Evolutionary conservation across 768 basidiomycete genomes (phyloP), one percentile per base, ranked within the genome.

Genomic region (Hygrophorus russula): DNA sequence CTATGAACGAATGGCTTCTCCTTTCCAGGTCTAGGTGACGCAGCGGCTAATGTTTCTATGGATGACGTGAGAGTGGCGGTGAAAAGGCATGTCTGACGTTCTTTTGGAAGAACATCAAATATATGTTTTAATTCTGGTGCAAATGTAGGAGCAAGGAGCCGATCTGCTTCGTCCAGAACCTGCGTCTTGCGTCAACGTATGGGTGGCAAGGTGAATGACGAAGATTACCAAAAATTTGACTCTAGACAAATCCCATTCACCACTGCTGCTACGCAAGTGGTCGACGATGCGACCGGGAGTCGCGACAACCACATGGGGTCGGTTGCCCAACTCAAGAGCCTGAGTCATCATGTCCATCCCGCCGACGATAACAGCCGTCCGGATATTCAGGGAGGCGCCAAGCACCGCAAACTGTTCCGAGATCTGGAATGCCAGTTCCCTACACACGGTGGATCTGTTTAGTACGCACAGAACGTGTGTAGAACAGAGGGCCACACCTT

Each of bases 321-420:
- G 75, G 49, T 80, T 76, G 2, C 73, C 70, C 11, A 99, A 75
- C 54, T 93, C 91, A 13, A 88, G 67, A 0, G 94, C 89, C 58
- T 99, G 96, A 1, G 78, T 59, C 70, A 96, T 90, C 82, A 94
- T 94, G 54, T 99, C 96, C 90, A 99, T 94, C 4, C 96, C 96
- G 13, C 96, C 96, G 2, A 98, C 92, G 27, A 97, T 68, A 6
- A 97, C 91, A 8, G 84, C 76, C 7, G 91, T 94, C 24, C 80
- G 79, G 38, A 90, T 62, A 54, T 82, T 90, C 46, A 96, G 63
- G 9, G 89, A 69, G 13, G 76, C 69, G 18, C 96, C 94, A 2
- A 99, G 71, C 4, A 92, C 92, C 2, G 81, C 78, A 59, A 98
- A 97, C 58, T 99, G 96, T 49, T 97, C 94, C 1, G 92, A 76